Base-by-base conservation (phyloP, 495 filamentous ascomycete species). In the Annulohypoxylon stygium region DNA sequence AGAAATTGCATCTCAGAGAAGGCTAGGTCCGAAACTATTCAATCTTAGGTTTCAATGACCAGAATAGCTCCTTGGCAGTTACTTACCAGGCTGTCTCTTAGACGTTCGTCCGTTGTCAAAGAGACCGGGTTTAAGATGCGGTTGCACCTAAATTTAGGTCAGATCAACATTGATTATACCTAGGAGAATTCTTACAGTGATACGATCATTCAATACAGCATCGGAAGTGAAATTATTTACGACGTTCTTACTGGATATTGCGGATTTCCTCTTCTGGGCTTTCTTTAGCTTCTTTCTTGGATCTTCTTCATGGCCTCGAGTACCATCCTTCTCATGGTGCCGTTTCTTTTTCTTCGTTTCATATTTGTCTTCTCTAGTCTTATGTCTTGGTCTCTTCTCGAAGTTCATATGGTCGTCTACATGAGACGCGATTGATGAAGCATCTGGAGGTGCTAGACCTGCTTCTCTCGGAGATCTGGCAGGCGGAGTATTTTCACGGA, bases 41-140 rank as follows among this genome's bases (percentile, higher is more conserved):
- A 16, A 26, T 68, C 50, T 78, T 39, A 74, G 63, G 26, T 1
- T 33, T 58, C 18, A 65, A 18, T 66, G 53, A 36, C 34, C 14
- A 12, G 25, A 34, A 11, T 7, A 12, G 8, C 23, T 4, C 16
- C 45, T 59, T 48, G 76, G 81, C 78, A 79, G 87, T 85, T 64
- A 83, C 82, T 67, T 84, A 81, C 68, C 78, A 82, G 61, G 88
- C 65, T 30, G 86, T 61, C 67, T 87, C 48, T 86, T 88, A 10
- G 92, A 94, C 30, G 87, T 83, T 58, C 86, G 88, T 2, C 91
- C 91, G 75, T 90, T 94, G 25, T 86, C 88, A 78, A 95, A 95
- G 6, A 96, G 80, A 0, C 93, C 93, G 75, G 83, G 78, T 43
- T 75, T 82, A 53, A 81, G 79, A 72, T 75, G 79, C 72, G 83